Conservation (phyloP, 805 yeast species). For the Candida nitratophila region DNA sequence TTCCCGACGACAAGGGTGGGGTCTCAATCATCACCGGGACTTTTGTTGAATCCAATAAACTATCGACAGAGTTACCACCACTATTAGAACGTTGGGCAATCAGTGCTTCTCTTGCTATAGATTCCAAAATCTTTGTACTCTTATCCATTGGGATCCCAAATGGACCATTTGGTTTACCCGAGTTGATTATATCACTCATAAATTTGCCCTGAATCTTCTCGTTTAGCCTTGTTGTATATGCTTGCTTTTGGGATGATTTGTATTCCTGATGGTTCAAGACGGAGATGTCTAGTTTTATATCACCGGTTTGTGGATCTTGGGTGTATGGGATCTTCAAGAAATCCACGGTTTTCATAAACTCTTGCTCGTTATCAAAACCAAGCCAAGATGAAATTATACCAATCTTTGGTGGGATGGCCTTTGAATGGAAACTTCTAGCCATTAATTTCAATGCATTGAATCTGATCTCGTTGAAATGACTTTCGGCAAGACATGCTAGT, state of each 20-base stretch:
- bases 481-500: slow-evolving; percentile 68
- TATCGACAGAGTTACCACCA: not conserved
- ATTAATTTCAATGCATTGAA: slow-evolving; percentile 66
- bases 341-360: slow-evolving; percentile 48
- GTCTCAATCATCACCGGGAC: not conserved
- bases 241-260: slow-evolving; percentile 33
- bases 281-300: slow-evolving; percentile 32
- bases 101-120: not conserved
- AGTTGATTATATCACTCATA: slow-evolving; percentile 31
- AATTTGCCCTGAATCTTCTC: slow-evolving; percentile 24
- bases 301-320: slow-evolving; percentile 22
- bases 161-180: slow-evolving; percentile 22
- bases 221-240: slow-evolving; percentile 37
- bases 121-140: not conserved
- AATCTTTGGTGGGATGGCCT: slow-evolving; percentile 52
- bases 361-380: slow-evolving; percentile 59
- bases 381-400: slow-evolving; percentile 40
- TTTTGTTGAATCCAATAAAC: not conserved
- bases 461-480: slow-evolving; percentile 72
- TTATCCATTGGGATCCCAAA: slow-evolving; percentile 3
- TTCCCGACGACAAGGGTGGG: not conserved
- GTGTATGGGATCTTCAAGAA: slow-evolving; percentile 52
- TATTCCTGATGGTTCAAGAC: slow-evolving; percentile 27
- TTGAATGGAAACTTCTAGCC: slow-evolving; percentile 59
- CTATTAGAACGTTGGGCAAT: not conserved